Conservation (phyloP, 2,329 filamentous ascomycete genomes). For the Cladophialophora yegresii region DNA sequence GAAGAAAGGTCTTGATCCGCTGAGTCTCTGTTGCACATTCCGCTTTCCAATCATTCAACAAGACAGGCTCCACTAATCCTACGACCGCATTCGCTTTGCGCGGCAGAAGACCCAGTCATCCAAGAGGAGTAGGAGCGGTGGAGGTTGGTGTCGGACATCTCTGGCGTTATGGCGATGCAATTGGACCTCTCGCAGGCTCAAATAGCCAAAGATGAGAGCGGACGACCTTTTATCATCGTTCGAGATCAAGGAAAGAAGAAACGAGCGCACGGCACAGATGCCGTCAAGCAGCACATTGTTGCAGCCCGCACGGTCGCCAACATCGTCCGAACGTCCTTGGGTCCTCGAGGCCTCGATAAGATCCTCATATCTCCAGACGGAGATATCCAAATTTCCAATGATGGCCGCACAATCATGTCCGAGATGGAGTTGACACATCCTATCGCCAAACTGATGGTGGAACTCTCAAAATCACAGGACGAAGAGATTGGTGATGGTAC, state of each 20-base stretch:
- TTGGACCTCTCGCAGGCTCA: slow-evolving; percentile 50
- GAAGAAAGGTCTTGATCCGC: neutral
- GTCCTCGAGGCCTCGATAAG: slow-evolving; percentile 95
- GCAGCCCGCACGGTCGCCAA: slow-evolving; percentile 94
- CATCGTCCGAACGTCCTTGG: slow-evolving; percentile 95
- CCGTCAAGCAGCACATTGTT: slow-evolving; percentile 97
- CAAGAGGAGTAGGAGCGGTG: neutral
- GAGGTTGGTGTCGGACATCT: neutral
- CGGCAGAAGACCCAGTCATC: neutral
- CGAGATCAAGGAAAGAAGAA: slow-evolving; percentile 98
- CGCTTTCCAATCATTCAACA: neutral
- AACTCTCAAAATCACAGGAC: slow-evolving; percentile 97
- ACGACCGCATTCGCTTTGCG: neutral
- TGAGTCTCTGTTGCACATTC: neutral
- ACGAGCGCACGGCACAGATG: slow-evolving; percentile 93
- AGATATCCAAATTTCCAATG: slow-evolving; percentile 98
- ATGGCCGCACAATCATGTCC: slow-evolving; percentile 93
- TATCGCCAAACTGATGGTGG: slow-evolving; percentile 93
- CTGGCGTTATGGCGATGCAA: slow-evolving; percentile 31
- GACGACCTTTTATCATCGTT: slow-evolving; percentile 95
- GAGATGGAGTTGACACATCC: slow-evolving; percentile 99
- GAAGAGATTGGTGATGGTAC: slow-evolving; percentile 99
- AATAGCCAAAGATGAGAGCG: slow-evolving; percentile 95
- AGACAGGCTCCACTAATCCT: neutral
- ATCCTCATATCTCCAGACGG: slow-evolving; percentile 98